Evolutionary conservation across 2,329 filamentous ascomycete genomes (phyloP).

Genomic region (Berkeleyomyces basicola): DNA sequence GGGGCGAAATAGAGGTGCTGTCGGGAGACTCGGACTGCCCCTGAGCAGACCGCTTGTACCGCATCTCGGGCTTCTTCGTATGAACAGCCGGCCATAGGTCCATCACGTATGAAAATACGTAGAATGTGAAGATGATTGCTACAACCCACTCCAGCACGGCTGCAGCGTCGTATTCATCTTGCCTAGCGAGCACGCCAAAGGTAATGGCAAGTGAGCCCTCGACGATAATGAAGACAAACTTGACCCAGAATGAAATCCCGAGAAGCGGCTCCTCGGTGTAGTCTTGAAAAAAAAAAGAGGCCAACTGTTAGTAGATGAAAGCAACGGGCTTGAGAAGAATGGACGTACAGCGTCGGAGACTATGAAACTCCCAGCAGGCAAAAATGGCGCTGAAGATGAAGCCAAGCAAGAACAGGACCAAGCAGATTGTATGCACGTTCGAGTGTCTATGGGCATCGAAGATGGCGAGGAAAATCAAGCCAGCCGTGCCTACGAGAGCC

Average conservation of each 20-base stretch:
- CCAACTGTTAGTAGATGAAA: not conserved
- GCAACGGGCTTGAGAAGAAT: not conserved
- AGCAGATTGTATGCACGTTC: conserved; percentile 54
- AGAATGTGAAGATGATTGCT: conserved; percentile 73
- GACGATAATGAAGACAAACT: conserved; percentile 66
- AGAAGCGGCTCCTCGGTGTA: conserved; percentile 63
- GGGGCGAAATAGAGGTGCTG: not conserved
- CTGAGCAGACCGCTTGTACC: not conserved
- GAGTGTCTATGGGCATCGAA: conserved; percentile 66
- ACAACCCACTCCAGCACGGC: conserved; percentile 70
- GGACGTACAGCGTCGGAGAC: conserved; percentile 52
- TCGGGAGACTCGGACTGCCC: not conserved
- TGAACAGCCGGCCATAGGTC: conserved; percentile 68
- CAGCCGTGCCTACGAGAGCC: conserved; percentile 58
- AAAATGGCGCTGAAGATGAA: conserved; percentile 77
- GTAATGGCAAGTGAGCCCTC: conserved; percentile 58
- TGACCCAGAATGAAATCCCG: conserved; percentile 68
- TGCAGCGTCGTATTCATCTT: conserved; percentile 33
- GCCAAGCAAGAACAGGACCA: conserved; percentile 69
- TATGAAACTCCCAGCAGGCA: conserved; percentile 79
- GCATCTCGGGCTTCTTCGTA: conserved; percentile 28
- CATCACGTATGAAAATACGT: conserved; percentile 71
- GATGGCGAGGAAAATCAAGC: conserved; percentile 67
- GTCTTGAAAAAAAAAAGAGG: conserved; percentile 24
- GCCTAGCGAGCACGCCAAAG: conserved; percentile 45